Evolutionary conservation across 805 yeast species (phyloP), one percentile per base, ranked within the genome.

Genomic region (Grigorovia jiainica): DNA sequence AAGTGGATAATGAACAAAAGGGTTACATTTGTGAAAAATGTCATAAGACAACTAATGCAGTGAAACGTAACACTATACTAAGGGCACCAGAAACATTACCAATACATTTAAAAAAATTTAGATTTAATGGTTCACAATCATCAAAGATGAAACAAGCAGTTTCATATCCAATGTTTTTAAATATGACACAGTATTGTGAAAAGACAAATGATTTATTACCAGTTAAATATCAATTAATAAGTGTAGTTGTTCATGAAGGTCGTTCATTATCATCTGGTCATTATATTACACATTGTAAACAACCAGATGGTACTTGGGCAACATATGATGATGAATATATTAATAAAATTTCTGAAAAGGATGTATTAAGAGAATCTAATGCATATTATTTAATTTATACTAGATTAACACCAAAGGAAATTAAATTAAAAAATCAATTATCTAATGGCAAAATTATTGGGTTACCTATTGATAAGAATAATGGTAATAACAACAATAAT

Each of bases 211-310:
- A 49, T 20, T 46, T 49, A 7, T 48, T 65, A 9, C 77, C 80
- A 1, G 72, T 74, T 5, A 65, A 67, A 30, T 92, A 92, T 63
- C 82, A 79, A 57, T 71, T 92, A 49, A 70, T 77, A 15, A 78
- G 89, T 18, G 95, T 90, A 15, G 84, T 90, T 46, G 90, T 87
- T 4, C 98, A 92, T 57, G 95, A 86, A 54, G 98, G 98, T 33
- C 71, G 97, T 48, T 83, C 95, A 1, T 79, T 89, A 11, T 79
- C 87, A 36, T 79, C 92, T 3, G 98, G 98, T 3, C 98, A 92
- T 62, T 92, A 92, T 56, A 76, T 87, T 45, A 84, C 95, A 1
- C 87, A 85, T 57, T 85, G 95, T 57, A 75, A 82, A 47, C 96
- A 89, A 62, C 95, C 97, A 1, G 92, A 85, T 62, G 90, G 87